phyloP scores from a whole-genome alignment of 345 rosid genomes.

The Acer campestre region DNA sequence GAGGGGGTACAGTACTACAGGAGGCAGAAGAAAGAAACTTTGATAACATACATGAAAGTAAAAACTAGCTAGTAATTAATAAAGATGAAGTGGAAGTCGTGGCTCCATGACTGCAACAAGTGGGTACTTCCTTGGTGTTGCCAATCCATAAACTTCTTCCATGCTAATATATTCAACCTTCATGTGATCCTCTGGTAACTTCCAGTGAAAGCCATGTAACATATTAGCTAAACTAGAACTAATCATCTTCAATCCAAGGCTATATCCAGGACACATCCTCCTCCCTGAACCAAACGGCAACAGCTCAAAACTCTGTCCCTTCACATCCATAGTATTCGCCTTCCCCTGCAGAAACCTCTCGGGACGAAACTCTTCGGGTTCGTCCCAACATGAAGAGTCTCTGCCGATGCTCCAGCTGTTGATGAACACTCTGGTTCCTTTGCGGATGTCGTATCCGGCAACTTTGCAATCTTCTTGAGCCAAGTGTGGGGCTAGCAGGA shows the following conservation, averaged over 20 bases:
- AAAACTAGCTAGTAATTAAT: too few relatives aligned
- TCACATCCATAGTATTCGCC: slow-evolving; percentile 11
- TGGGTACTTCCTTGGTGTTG: slow-evolving; percentile 24
- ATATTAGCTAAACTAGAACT: slow-evolving; percentile 29
- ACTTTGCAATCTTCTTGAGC: slow-evolving; percentile 24
- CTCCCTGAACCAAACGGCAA: slow-evolving; percentile 43
- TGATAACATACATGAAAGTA: too few relatives aligned
- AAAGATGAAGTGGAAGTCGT: slow-evolving; percentile 19
- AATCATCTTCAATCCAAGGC: slow-evolving; percentile 27
- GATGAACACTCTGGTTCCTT: slow-evolving; percentile 24
- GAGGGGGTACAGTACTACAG: too few relatives aligned
- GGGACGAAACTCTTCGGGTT: slow-evolving; percentile 25
- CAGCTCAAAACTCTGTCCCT: slow-evolving; percentile 32
- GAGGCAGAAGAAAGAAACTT: too few relatives aligned
- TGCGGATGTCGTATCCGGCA: slow-evolving; percentile 21
- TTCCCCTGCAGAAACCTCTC: slow-evolving; percentile 30
- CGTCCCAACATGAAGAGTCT: slow-evolving; percentile 27
- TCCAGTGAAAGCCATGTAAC: slow-evolving; percentile 37
- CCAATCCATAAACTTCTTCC: slow-evolving; percentile 34
- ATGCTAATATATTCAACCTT: slow-evolving; percentile 25
- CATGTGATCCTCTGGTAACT: slow-evolving; percentile 11
- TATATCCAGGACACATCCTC: slow-evolving; percentile 42
- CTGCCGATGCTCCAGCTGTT: slow-evolving; percentile 38
- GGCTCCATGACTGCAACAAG: slow-evolving; percentile 16
- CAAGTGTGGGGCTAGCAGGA: slow-evolving; percentile 15